Conservation (phyloP, 108 stramenopile species). For the Fragilaria crotonensis region DNA sequence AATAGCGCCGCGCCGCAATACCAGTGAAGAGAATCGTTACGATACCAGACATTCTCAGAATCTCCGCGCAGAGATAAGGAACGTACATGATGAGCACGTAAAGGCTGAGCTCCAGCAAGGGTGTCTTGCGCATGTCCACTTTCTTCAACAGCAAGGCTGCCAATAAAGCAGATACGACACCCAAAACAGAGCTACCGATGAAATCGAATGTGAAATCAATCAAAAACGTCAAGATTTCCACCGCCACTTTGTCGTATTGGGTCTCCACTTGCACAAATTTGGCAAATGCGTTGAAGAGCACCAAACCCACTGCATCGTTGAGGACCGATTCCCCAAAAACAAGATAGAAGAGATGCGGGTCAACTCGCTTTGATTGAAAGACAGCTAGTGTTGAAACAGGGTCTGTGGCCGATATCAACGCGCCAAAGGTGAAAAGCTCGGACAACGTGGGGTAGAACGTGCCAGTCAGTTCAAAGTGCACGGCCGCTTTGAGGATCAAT, state of each 20-base stretch:
- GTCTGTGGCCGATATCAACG: conserved; percentile 78
- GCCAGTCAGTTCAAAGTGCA: conserved; percentile 3
- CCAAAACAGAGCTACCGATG: conserved; percentile 47
- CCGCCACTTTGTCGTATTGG: conserved; percentile 7
- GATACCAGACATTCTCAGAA: conserved; percentile 59
- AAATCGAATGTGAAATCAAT: conserved; percentile 47
- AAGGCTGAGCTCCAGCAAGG: conserved; percentile 44
- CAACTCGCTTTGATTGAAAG: conserved; percentile 57
- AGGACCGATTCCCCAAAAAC: conserved; percentile 83
- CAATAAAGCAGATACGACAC: conserved; percentile 36
- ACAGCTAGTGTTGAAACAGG: conserved; percentile 69
- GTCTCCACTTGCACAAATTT: conserved; percentile 24
- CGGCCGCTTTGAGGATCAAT: conserved; percentile 24
- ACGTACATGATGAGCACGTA: conserved; percentile 61
- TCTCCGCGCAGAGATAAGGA: conserved; percentile 62
- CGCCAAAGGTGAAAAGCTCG: conserved; percentile 67
- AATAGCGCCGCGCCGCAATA: conserved; percentile 48
- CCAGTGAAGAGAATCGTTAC: conserved; percentile 82
- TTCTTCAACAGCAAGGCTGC: conserved; percentile 51
- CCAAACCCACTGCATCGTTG: conserved; percentile 82
- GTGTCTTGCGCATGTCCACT: conserved; percentile 27
- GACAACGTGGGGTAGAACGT: conserved; percentile 35
- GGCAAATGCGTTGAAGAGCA: conserved; percentile 50
- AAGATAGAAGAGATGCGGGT: conserved; percentile 68
- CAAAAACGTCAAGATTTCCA: conserved; percentile 14